Conservation (phyloP, 2,329 filamentous ascomycete genomes). For the Exophiala phaeomuriformis region DNA sequence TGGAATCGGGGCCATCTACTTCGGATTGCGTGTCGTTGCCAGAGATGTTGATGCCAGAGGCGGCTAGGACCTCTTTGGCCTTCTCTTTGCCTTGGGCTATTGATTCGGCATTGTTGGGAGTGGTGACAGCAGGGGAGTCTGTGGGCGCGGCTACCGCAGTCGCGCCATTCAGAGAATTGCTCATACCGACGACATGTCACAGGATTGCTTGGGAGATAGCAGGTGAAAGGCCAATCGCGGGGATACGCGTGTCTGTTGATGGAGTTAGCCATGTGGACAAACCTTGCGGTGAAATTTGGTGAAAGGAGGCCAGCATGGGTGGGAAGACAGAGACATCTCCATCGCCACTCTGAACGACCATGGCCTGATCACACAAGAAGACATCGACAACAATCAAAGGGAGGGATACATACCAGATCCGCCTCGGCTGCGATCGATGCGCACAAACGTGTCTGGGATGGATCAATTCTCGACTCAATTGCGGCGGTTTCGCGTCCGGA, state of each 20-base stretch:
- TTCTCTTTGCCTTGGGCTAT: slow-evolving; percentile 55
- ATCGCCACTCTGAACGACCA: slow-evolving; percentile 3
- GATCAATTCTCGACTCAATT: slow-evolving; percentile 11
- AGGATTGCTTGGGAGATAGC: not conserved
- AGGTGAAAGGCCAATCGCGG: slow-evolving; percentile 3
- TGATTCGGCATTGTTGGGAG: slow-evolving; percentile 31
- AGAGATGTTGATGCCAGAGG: slow-evolving; percentile 37
- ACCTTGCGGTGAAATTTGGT: slow-evolving; percentile 5
- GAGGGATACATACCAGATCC: slow-evolving; percentile 20
- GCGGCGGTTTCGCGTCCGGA: slow-evolving; percentile 17
- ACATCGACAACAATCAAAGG: not conserved
- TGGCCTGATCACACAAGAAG: not conserved
- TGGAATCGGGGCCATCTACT: slow-evolving; percentile 29
- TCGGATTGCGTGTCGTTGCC: slow-evolving; percentile 30
- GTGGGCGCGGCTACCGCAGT: slow-evolving; percentile 17
- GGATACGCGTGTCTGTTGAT: slow-evolving; percentile 17
- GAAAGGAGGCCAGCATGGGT: not conserved
- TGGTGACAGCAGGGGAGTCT: slow-evolving; percentile 9
- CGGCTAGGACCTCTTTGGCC: slow-evolving; percentile 52
- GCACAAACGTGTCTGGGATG: slow-evolving; percentile 20
- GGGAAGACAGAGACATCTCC: slow-evolving; percentile 1
- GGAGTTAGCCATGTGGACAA: slow-evolving; percentile 14
- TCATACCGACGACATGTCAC: slow-evolving; percentile 24
- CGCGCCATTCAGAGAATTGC: slow-evolving; percentile 18
- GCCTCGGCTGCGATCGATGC: slow-evolving; percentile 15